Evolutionary conservation across 2,329 filamentous ascomycete species (phyloP), one percentile per base, ranked within the genome.

Genomic region (Shiraia bambusicola): DNA sequence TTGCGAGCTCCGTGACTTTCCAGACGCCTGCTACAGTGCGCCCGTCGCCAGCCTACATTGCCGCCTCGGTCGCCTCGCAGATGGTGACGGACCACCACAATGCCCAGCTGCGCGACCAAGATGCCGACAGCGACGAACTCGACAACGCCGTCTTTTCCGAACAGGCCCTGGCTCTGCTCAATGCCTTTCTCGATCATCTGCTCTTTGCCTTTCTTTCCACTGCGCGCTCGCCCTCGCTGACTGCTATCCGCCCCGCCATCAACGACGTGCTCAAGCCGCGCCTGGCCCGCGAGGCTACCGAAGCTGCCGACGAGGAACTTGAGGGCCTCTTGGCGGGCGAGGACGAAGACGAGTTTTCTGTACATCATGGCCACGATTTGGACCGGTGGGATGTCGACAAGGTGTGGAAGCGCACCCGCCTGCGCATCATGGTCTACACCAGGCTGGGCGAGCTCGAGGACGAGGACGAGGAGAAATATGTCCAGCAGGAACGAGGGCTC

Each of bases 341-440:
- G 27, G 76, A 77, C 16, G 70, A 76, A 72, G 31, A 69, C 1
- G 64, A 66, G 40, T 52, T 65, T 22, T 52, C 59, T 4, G 37
- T 56, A 11, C 54, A 65, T 26, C 36, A 53, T n/a, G 58, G 29
- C 16, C 58, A 62, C 28, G 50, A 51, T 7, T 51, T 72, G 9
- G 76, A 76, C 2, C 82, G 86, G 54, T 97, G 92, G 82, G 90
- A 97, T 65, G 74, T 95, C n/a, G 88, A 96, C 63, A 77, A 91
- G 41, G 85, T 91, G 13, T 98, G 93, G 91, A 96, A 94, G 73
- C 81, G 93, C 54, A 93, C 91, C 0, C 83, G 93, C 40, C 73
- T 98, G 58, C 83, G 93, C 47, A 95, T 93, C 67, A 98, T 98
- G 93, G 92, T 98, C 15, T 97, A 97, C 67, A 97, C 91, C 7